Evolutionary conservation across 768 basidiomycete species (phyloP), one percentile per base, ranked within the genome.

Genomic region (Mycena capillaripes): DNA sequence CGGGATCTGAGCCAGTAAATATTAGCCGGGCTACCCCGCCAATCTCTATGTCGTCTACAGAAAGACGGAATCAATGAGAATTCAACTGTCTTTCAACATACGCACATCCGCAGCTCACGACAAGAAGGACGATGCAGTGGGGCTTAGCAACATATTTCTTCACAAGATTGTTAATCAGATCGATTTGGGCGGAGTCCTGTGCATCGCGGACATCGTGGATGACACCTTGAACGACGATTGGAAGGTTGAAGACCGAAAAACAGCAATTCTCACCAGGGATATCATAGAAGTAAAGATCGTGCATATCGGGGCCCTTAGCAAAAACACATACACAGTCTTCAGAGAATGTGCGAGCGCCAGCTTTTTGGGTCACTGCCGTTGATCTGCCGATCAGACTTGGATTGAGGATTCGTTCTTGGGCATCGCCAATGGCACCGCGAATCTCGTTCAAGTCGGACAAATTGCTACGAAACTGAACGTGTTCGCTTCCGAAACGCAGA

Each of bases 291-390:
- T 46, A 62, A 25, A 69, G 68, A 40, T 69, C 68, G 50, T 21
- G 60, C 68, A 69, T 62, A 40, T 69, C n/a, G 42, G 59, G 68
- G 11, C 68, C 68, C 68, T 55, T 69, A 38, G 60, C 68, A 32
- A 55, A 53, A 52, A 69, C 59, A 44, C 59, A 44, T 19, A 69
- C 68, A 56, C 68, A 69, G 30, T 69, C 60, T 62, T 69, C 59
- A 12, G 68, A 61, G 52, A 69, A 69, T 32, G 68, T 69, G 14
- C 52, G 59, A 62, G 68, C 60, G 52, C 29, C 32, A 38, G 12
- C 60, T 32, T 50, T 40, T 34, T 38, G 59, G 40, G 52, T 34
- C n/a, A 29, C 29, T 62, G 50, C 23, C 44, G 46, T 42, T 40
- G 12, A 32, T 21, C 4, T 50, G 32, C 23, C 36, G 10, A 4